These are phyloP conservation scores for Candida tibetensis DNA, from an alignment of 805 yeast species.

Conservation along the genomic window DNA sequence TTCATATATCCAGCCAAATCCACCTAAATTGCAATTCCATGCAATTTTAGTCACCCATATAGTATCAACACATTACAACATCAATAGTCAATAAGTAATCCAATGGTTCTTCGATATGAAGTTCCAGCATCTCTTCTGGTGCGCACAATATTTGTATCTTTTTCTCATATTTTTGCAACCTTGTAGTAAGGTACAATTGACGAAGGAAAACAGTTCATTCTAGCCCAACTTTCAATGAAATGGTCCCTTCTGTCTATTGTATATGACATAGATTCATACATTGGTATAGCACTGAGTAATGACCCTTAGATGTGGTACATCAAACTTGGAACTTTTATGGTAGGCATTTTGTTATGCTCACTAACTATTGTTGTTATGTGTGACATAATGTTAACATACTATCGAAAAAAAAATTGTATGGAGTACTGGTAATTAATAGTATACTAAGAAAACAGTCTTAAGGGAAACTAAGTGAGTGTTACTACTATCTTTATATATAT, in stretches of 20 bases:
- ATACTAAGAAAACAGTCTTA: constrained; percentile 6
- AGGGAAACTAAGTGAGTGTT: constrained; percentile 1
- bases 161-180: background rate
- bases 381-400: constrained; percentile 3
- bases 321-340: background rate
- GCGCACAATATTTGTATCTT: too few relatives aligned
- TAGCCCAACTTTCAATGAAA: too few relatives aligned
- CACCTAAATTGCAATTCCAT: constrained; percentile 2
- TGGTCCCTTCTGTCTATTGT: too few relatives aligned
- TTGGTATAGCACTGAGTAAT: background rate
- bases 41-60: background rate
- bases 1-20: constrained; percentile 7
- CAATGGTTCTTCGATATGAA: too few relatives aligned
- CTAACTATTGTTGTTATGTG: background rate
- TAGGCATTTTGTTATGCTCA: background rate
- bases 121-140: too few relatives aligned
- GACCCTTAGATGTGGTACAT: background rate
- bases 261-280: too few relatives aligned
- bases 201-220: too few relatives aligned
- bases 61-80: too few relatives aligned
- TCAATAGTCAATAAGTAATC: too few relatives aligned
- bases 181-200: too few relatives aligned
- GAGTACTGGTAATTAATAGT: constrained; percentile 8
- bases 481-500: constrained; percentile 4
- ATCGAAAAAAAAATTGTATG: constrained; percentile 6